These are phyloP conservation scores for Globisporangium acanthophoron DNA, from an alignment of 352 stramenopile species.

Conservation along the genomic window DNA sequence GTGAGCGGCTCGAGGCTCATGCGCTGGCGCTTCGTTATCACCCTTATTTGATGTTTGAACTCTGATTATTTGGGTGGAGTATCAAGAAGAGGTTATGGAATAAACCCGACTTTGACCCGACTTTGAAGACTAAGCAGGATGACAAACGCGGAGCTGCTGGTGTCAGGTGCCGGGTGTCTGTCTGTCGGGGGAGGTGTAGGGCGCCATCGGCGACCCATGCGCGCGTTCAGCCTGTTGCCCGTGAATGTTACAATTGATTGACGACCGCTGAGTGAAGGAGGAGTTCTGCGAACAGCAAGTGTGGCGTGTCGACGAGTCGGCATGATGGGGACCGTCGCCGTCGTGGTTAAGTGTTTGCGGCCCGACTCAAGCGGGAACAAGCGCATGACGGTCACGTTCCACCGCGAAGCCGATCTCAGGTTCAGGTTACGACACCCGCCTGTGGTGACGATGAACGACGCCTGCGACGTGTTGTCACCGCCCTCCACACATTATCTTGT, in stretches of 20 bases:
- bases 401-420: conserved; percentile 8
- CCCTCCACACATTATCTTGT: too few relatives aligned
- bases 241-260: neutral
- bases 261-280: neutral
- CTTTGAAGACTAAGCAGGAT: too few relatives aligned
- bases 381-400: neutral
- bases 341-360: conserved; percentile 8
- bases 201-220: neutral
- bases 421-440: conserved; percentile 9
- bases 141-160: too few relatives aligned
- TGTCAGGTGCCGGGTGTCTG: too few relatives aligned
- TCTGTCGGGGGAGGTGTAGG: neutral
- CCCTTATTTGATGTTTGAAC: too few relatives aligned
- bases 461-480: conserved; percentile 7
- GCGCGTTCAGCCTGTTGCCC: neutral
- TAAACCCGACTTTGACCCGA: too few relatives aligned
- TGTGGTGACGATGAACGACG: conserved; percentile 12
- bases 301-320: neutral
- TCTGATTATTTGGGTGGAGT: too few relatives aligned
- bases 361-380: neutral
- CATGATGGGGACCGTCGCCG: neutral
- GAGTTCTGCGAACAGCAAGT: neutral
- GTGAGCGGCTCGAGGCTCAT: too few relatives aligned
- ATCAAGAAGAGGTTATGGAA: too few relatives aligned
- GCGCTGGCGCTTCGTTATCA: too few relatives aligned